These are phyloP conservation scores for Amanita subjunquillea DNA, from an alignment of 768 basidiomycete species.

Conservation along the genomic window DNA sequence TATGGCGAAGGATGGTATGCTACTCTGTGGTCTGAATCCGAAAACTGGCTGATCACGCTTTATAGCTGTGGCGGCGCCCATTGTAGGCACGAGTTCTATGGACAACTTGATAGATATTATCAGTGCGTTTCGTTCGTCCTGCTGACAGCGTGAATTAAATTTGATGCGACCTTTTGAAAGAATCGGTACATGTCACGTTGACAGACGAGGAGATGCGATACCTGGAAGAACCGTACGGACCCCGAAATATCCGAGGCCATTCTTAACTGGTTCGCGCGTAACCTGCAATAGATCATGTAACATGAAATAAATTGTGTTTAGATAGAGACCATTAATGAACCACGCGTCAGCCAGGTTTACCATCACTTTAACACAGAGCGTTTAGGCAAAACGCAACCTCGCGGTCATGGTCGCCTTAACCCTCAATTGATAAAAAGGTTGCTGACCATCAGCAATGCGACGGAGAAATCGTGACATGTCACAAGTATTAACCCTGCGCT, in stretches of 20 bases:
- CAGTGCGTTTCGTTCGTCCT: slow-evolving; percentile 16
- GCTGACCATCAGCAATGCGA: too few relatives aligned
- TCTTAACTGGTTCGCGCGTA: slow-evolving; percentile 8
- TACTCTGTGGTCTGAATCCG: background rate
- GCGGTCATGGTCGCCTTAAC: too few relatives aligned
- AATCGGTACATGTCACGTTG: slow-evolving; percentile 34
- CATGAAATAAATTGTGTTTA: too few relatives aligned
- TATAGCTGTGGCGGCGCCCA: slow-evolving; percentile 42
- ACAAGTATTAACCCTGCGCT: too few relatives aligned
- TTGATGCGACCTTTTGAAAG: background rate
- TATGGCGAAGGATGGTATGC: slow-evolving; percentile 12
- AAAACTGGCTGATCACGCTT: background rate
- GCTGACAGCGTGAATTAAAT: background rate
- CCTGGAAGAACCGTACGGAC: slow-evolving; percentile 30
- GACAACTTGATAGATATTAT: slow-evolving; percentile 43
- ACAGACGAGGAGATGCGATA: slow-evolving; percentile 34
- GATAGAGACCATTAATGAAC: too few relatives aligned
- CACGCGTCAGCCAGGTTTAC: too few relatives aligned
- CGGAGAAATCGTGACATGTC: too few relatives aligned
- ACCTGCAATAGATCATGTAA: too few relatives aligned
- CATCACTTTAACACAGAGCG: too few relatives aligned
- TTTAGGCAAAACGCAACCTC: too few relatives aligned
- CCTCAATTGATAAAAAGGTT: too few relatives aligned
- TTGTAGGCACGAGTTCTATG: slow-evolving; percentile 43
- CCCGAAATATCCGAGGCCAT: slow-evolving; percentile 37